Conservation (phyloP, 139 green algal species). For the Chlamydomonas urium region DNA sequence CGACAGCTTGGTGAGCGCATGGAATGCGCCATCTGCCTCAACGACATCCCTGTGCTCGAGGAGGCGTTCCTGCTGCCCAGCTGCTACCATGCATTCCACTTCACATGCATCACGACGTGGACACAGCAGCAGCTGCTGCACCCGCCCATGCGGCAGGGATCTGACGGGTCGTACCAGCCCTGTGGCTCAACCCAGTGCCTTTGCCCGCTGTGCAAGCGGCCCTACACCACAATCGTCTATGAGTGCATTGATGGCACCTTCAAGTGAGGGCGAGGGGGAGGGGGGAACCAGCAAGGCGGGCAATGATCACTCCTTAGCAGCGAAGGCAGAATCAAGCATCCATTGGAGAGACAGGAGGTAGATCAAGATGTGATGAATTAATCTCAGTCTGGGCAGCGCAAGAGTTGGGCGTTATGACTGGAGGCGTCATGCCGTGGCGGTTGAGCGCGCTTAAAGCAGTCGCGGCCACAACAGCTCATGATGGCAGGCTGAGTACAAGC, state of each 20-base stretch:
- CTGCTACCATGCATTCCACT: conserved; percentile 6
- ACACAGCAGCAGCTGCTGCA: neutral
- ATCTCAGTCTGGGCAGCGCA: neutral
- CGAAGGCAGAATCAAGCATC: neutral
- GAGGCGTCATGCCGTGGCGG: neutral
- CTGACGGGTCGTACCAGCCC: too few relatives aligned
- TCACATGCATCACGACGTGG: neutral
- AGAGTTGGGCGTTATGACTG: neutral
- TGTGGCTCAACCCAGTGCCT: neutral
- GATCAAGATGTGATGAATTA: too few relatives aligned
- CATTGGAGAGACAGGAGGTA: neutral
- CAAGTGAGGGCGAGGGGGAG: neutral
- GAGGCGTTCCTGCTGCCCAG: conserved; percentile 1
- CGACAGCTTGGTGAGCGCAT: too few relatives aligned
- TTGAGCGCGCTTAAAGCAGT: neutral
- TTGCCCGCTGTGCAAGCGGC: conserved; percentile 6
- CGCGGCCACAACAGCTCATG: neutral
- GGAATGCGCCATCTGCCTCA: conserved; percentile 6
- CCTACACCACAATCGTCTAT: neutral
- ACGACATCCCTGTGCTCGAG: neutral
- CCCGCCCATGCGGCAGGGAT: neutral
- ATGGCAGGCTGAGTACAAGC: neutral
- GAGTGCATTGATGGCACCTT: neutral
- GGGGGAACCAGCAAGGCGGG: neutral
- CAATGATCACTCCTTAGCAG: too few relatives aligned